Evolutionary conservation across 192 early-diverging fungal species (phyloP).

Genomic region (Backusella luteola): DNA sequence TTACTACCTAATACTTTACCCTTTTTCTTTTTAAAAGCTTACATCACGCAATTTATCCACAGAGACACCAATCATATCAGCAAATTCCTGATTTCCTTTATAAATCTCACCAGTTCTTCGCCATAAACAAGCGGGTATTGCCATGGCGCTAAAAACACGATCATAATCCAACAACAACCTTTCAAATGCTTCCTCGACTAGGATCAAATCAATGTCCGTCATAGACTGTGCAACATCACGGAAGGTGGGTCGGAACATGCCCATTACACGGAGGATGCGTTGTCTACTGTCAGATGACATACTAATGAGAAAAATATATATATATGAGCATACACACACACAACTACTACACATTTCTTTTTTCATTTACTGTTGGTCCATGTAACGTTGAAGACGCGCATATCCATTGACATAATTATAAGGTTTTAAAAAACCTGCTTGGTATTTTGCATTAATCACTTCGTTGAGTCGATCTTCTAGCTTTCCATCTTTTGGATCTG

Average conservation of each 20-base stretch:
- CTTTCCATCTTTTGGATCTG: slow-evolving; percentile 90
- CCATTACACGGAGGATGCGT: slow-evolving; percentile 87
- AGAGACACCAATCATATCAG: slow-evolving; percentile 79
- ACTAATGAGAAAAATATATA: slow-evolving; percentile 24
- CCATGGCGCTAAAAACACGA: slow-evolving; percentile 92
- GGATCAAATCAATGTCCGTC: slow-evolving; percentile 91
- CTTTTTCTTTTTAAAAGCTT: slow-evolving; percentile 16
- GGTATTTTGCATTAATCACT: slow-evolving; percentile 94
- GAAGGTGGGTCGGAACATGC: slow-evolving; percentile 86
- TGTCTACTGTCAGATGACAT: slow-evolving; percentile 70
- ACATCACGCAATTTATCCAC: slow-evolving; percentile 80
- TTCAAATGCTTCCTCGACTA: slow-evolving; percentile 97
- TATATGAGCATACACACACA: too few species aligned
- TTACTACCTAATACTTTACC: slow-evolving; percentile 13
- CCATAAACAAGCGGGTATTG: slow-evolving; percentile 93
- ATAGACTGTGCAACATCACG: slow-evolving; percentile 83
- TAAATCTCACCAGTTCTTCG: slow-evolving; percentile 95
- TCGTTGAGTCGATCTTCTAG: slow-evolving; percentile 87
- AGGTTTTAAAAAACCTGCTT: slow-evolving; percentile 93
- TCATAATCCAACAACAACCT: slow-evolving; percentile 93
- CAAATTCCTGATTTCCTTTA: slow-evolving; percentile 96
- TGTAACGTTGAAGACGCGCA: slow-evolving; percentile 83
- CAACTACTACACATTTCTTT: not conserved
- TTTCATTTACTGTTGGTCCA: slow-evolving; percentile 70
- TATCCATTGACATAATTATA: slow-evolving; percentile 96